Percentiles rank a stretch among this genome's conserved stretches.
phyloP scores from a whole-genome alignment of 331 rosid genomes.

The Prunus yedoensis region DNA sequence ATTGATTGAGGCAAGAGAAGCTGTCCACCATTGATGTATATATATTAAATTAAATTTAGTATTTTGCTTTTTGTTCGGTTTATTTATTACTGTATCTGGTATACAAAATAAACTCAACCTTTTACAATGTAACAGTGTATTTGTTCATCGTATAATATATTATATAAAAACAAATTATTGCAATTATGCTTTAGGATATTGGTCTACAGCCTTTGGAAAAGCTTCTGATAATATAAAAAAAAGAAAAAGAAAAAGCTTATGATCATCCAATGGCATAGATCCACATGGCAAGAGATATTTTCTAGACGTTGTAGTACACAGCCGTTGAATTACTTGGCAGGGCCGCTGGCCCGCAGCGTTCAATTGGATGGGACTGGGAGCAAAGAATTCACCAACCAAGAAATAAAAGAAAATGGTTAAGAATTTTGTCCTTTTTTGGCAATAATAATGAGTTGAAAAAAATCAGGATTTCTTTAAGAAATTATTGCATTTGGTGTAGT shows the following conservation, averaged over 20 bases:
- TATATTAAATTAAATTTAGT: background rate
- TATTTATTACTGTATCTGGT: background rate
- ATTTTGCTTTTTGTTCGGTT: background rate
- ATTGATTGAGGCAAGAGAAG: too few species aligned
- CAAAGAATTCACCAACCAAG: too few species aligned
- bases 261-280: conserved; percentile 4
- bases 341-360: background rate
- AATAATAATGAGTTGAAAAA: too few species aligned
- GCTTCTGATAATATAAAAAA: background rate
- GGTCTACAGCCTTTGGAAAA: background rate
- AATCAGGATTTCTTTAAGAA: too few species aligned
- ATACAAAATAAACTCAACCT: background rate
- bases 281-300: conserved; percentile 11
- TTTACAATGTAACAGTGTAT: background rate
- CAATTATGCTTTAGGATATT: background rate
- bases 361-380: background rate
- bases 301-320: background rate
- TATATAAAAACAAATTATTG: background rate
- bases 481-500: too few species aligned
- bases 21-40: too few species aligned
- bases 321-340: background rate
- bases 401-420: too few species aligned
- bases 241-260: background rate
- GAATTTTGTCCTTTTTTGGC: too few species aligned
- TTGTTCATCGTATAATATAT: too few species aligned